phyloP scores from a whole-genome alignment of 2,329 filamentous ascomycete species.

The Bipolaris oryzae region DNA sequence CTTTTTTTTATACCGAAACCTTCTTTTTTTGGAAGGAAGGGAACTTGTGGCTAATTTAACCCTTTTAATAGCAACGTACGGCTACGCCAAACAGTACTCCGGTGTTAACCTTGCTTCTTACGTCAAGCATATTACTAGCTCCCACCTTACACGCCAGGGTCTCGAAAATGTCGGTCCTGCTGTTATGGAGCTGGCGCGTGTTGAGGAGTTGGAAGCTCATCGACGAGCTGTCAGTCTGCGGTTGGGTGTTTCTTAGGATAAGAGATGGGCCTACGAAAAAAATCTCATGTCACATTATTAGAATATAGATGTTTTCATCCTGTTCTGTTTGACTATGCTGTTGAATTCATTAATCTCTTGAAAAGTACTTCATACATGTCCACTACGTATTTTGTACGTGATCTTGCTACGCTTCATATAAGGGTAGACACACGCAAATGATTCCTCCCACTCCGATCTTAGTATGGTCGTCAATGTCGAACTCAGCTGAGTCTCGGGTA shows the following conservation, averaged over 20 bases:
- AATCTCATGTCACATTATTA: neutral
- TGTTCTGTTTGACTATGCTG: neutral
- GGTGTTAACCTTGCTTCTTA: conserved; percentile 96
- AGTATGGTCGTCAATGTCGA: neutral
- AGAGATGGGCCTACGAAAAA: neutral
- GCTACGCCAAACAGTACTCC: conserved; percentile 97
- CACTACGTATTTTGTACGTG: conserved; percentile 4
- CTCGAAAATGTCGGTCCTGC: conserved; percentile 83
- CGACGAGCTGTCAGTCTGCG: conserved; percentile 73
- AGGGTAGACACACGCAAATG: neutral
- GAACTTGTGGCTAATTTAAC: too few relatives aligned
- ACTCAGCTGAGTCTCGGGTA: neutral
- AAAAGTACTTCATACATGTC: neutral
- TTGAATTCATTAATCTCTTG: neutral
- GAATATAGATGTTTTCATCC: neutral
- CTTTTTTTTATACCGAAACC: neutral
- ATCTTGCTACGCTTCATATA: neutral
- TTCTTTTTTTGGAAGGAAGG: too few relatives aligned
- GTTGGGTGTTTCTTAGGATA: conserved; percentile 50
- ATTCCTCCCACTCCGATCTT: neutral
- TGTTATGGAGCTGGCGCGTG: conserved; percentile 93
- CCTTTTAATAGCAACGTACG: conserved; percentile 78
- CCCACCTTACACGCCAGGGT: conserved; percentile 84
- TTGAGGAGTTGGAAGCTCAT: conserved; percentile 95
- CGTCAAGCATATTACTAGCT: conserved; percentile 96